These are phyloP conservation scores for Clavulina sp. DNA, from an alignment of 768 basidiomycete genomes.

Conservation along the genomic window DNA sequence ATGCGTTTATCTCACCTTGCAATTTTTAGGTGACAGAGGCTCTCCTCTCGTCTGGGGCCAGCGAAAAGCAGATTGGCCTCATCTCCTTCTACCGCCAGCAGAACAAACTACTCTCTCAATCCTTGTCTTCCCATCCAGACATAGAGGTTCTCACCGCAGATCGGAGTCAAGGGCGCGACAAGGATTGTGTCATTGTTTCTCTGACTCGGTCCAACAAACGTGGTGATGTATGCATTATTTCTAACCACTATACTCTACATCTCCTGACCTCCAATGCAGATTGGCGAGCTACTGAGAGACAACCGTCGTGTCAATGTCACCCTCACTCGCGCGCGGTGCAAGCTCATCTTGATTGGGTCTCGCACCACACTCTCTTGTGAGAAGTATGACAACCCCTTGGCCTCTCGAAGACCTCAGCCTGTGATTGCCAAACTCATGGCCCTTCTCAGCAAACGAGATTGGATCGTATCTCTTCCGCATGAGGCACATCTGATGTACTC, in stretches of 20 bases:
- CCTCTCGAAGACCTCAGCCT: no score
- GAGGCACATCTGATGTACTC: no score
- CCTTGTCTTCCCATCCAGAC: conserved; percentile 35
- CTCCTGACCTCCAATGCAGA: conserved; percentile 24
- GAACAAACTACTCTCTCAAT: conserved; percentile 65
- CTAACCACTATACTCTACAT: neutral
- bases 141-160: conserved; percentile 87
- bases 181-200: conserved; percentile 85
- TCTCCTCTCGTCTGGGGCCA: conserved; percentile 45
- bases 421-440: no score
- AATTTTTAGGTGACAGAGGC: conserved; percentile 43
- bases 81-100: conserved; percentile 92
- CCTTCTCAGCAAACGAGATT: no score
- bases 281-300: conserved; percentile 85
- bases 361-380: conserved; percentile 64
- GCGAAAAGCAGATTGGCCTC: conserved; percentile 58
- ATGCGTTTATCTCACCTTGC: conserved; percentile 18
- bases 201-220: conserved; percentile 77
- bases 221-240: conserved; percentile 30
- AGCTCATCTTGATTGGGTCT: conserved; percentile 84
- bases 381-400: no score
- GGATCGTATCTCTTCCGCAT: no score
- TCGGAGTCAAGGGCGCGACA: conserved; percentile 86
- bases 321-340: conserved; percentile 81
- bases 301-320: conserved; percentile 96